Conservation (phyloP, 768 basidiomycete species). For the Russula abietina region DNA sequence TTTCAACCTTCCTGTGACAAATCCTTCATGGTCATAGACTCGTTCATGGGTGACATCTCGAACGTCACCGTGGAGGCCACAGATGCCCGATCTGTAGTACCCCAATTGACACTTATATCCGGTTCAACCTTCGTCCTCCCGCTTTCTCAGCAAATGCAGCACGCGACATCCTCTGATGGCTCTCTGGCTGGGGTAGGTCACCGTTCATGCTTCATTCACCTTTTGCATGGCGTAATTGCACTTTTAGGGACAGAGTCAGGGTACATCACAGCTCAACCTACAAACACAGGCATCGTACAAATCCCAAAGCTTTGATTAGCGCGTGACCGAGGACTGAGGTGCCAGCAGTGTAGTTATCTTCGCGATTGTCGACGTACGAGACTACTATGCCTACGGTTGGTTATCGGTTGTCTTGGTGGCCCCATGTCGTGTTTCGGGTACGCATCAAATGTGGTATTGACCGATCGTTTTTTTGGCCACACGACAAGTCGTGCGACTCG, state of each 20-base stretch:
- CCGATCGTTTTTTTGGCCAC: too few species aligned
- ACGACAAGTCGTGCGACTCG: too few species aligned
- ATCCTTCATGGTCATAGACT: not conserved
- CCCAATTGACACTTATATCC: constrained; percentile 3
- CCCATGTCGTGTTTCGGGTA: too few species aligned
- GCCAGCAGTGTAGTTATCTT: too few species aligned
- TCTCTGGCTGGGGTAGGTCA: not conserved
- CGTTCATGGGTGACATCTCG: not conserved
- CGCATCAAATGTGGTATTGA: too few species aligned
- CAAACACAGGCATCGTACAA: constrained; percentile 15
- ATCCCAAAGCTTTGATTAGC: constrained; percentile 5
- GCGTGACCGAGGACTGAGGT: too few species aligned
- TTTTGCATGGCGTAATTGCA: not conserved
- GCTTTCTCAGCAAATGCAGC: not conserved
- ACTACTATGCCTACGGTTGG: too few species aligned
- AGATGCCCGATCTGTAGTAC: not conserved
- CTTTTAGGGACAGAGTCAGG: not conserved
- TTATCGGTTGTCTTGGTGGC: too few species aligned
- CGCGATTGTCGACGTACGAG: too few species aligned
- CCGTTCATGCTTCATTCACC: not conserved
- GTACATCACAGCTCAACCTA: not conserved
- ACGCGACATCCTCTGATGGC: not conserved
- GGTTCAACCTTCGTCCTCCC: constrained; percentile 7
- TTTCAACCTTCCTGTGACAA: not conserved
- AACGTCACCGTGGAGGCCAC: not conserved